Conservation (phyloP, 2,329 filamentous ascomycete species). For the Helminthosporium solani region DNA sequence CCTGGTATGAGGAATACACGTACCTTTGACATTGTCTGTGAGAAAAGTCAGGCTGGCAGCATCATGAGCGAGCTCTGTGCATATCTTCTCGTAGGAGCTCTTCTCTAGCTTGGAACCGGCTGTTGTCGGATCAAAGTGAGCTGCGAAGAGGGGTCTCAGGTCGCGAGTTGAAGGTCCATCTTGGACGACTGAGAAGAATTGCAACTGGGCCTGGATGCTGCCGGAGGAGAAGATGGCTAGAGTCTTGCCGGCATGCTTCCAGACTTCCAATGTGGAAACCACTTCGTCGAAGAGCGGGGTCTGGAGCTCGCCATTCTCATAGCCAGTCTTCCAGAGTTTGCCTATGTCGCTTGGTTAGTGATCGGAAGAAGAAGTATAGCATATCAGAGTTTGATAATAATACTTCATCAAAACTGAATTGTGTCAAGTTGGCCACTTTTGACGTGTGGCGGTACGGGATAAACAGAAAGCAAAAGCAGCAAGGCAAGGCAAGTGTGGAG, state of each 20-base stretch:
- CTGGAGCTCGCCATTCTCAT: constrained; percentile 66
- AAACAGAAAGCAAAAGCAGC: background rate
- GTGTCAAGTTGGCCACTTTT: too few relatives aligned
- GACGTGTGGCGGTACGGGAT: too few relatives aligned
- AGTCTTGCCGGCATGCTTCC: constrained; percentile 56
- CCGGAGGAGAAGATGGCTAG: constrained; percentile 81
- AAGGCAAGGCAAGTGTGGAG: constrained; percentile 8
- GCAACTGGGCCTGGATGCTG: constrained; percentile 76
- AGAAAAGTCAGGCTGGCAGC: constrained; percentile 69
- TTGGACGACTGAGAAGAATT: constrained; percentile 67
- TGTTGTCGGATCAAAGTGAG: constrained; percentile 73
- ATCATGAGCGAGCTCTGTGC: constrained; percentile 47
- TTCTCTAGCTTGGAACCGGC: constrained; percentile 71
- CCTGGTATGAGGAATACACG: constrained; percentile 7
- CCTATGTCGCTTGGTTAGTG: constrained; percentile 45
- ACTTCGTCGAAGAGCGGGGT: constrained; percentile 77
- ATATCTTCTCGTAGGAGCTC: constrained; percentile 68
- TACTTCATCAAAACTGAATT: too few relatives aligned
- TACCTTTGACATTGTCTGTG: constrained; percentile 71
- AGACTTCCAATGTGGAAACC: constrained; percentile 60
- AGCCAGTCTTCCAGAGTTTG: constrained; percentile 75
- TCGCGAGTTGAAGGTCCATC: constrained; percentile 43
- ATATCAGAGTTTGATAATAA: background rate
- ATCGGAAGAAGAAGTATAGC: constrained; percentile 9
- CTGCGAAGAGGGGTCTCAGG: constrained; percentile 39